Conservation (phyloP, 164 flowering plant genomes). For the Berberis thunbergii region DNA sequence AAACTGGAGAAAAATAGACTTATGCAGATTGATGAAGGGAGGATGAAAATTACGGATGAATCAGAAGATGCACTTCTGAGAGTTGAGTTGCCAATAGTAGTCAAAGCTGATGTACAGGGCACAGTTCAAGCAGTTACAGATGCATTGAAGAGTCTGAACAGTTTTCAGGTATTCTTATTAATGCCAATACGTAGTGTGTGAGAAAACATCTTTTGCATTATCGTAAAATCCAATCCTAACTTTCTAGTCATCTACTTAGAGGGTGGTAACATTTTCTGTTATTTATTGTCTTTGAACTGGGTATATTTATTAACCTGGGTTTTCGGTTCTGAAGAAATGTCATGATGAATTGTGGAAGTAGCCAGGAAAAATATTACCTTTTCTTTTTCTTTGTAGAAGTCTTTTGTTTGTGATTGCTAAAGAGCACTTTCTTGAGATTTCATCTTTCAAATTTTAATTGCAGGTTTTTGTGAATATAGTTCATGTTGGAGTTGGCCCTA, state of each 20-base stretch:
- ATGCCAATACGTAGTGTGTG: too few species aligned
- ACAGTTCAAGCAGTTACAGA: slow-evolving; percentile 92
- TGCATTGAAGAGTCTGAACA: slow-evolving; percentile 72
- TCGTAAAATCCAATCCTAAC: too few species aligned
- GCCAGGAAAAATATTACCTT: too few species aligned
- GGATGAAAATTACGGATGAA: slow-evolving; percentile 27
- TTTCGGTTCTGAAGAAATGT: too few species aligned
- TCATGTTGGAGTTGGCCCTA: slow-evolving; percentile 84
- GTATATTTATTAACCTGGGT: too few species aligned
- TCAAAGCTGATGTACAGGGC: slow-evolving; percentile 93
- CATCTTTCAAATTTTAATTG: slow-evolving; percentile 3
- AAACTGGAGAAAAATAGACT: slow-evolving; percentile 66
- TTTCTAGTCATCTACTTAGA: too few species aligned
- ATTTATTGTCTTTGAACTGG: too few species aligned
- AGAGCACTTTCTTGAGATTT: not conserved
- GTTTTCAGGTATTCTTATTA: slow-evolving; percentile 66
- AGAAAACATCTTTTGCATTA: too few species aligned
- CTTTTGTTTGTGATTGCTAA: too few species aligned
- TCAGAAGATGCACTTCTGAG: slow-evolving; percentile 45
- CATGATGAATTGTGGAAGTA: too few species aligned
- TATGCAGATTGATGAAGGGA: slow-evolving; percentile 39
- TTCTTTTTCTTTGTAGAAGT: too few species aligned
- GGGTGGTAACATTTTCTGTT: too few species aligned
- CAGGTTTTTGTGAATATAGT: slow-evolving; percentile 81
- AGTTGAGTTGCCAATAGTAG: slow-evolving; percentile 71